Evolutionary conservation across 2,329 filamentous ascomycete species (phyloP).

Genomic region (Fusarium sp.): DNA sequence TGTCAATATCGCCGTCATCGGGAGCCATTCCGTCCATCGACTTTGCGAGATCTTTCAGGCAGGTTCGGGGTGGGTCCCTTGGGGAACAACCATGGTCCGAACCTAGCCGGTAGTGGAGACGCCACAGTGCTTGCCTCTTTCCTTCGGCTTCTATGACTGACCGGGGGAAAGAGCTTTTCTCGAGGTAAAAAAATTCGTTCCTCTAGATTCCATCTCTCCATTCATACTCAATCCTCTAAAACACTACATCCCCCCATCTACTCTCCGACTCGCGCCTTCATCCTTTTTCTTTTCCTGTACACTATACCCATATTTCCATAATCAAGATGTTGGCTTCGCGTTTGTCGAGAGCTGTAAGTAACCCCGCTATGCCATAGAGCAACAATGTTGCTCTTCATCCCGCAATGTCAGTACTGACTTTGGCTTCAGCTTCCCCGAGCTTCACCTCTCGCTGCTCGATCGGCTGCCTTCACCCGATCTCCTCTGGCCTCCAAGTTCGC

Average conservation of each 20-base stretch:
- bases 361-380: constrained; percentile 9
- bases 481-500: constrained; percentile 79
- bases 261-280: constrained; percentile 51
- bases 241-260: constrained; percentile 48
- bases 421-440: constrained; percentile 78
- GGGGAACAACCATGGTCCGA: constrained; percentile 50
- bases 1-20: not conserved
- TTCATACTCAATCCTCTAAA: constrained; percentile 44
- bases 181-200: constrained; percentile 53
- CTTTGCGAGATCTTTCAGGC: constrained; percentile 18
- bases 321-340: constrained; percentile 78
- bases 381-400: not conserved
- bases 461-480: constrained; percentile 74
- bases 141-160: constrained; percentile 58
- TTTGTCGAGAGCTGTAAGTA: constrained; percentile 80
- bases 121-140: constrained; percentile 53
- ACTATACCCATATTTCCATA: constrained; percentile 52
- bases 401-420: constrained; percentile 32
- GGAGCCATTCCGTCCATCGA: constrained; percentile 18
- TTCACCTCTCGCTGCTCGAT: constrained; percentile 74
- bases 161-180: constrained; percentile 50
- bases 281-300: constrained; percentile 51
- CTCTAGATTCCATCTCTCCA: constrained; percentile 46
- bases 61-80: constrained; percentile 32
- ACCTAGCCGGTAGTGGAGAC: constrained; percentile 46